Conservation (phyloP, 768 basidiomycete species). For the Gyrodon lividus region DNA sequence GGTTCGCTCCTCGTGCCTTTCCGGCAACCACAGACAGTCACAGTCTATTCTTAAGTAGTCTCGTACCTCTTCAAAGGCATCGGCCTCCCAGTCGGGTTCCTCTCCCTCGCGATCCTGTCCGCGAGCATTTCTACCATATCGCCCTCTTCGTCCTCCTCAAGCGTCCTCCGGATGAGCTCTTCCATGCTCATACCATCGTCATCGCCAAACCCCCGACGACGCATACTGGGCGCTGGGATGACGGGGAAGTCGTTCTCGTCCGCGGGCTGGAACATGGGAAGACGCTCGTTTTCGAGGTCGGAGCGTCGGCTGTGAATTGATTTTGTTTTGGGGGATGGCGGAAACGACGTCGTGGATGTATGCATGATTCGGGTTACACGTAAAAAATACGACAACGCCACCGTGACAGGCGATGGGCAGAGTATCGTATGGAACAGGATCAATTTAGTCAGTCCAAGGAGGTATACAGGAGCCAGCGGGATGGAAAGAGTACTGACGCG, state of each 20-base stretch:
- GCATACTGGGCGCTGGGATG: slow-evolving; percentile 66
- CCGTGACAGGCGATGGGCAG: too few relatives aligned
- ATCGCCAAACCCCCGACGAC: slow-evolving; percentile 39
- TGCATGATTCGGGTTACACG: not conserved
- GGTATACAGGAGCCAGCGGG: not conserved
- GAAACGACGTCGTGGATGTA: not conserved
- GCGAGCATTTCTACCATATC: slow-evolving; percentile 60
- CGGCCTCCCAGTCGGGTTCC: slow-evolving; percentile 45
- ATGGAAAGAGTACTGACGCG: slow-evolving; percentile 50
- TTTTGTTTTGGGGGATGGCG: too few relatives aligned
- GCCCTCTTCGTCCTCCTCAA: slow-evolving; percentile 55
- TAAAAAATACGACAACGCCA: not conserved
- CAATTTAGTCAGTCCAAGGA: not conserved
- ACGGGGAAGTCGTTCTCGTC: slow-evolving; percentile 36
- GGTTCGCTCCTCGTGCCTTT: not conserved
- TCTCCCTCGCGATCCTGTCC: slow-evolving; percentile 57
- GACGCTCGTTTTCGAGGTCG: slow-evolving; percentile 72
- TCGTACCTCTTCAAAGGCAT: slow-evolving; percentile 62
- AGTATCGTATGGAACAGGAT: not conserved
- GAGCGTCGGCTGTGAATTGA: slow-evolving; percentile 70
- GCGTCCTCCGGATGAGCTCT: slow-evolving; percentile 56
- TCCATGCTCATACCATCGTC: slow-evolving; percentile 58
- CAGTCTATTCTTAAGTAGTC: slow-evolving; percentile 39
- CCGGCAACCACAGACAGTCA: not conserved
- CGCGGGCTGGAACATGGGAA: slow-evolving; percentile 53